These are phyloP conservation scores for Penicillium sp. DNA, from an alignment of 2,329 filamentous ascomycete genomes.

Conservation along the genomic window DNA sequence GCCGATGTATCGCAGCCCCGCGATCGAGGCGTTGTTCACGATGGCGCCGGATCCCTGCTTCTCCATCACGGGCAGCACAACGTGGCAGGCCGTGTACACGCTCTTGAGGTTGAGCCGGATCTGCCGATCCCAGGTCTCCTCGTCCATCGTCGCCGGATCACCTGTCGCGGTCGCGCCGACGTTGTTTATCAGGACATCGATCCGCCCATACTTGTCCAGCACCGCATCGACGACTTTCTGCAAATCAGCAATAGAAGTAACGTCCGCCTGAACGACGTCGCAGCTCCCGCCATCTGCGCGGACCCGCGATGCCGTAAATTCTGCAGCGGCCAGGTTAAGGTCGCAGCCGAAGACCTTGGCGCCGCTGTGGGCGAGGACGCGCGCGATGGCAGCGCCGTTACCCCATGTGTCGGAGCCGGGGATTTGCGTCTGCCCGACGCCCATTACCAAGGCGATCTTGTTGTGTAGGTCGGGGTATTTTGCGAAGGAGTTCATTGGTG, in stretches of 20 bases:
- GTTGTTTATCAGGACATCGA: slow-evolving; percentile 67
- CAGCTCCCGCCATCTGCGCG: slow-evolving; percentile 39
- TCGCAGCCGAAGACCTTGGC: slow-evolving; percentile 59
- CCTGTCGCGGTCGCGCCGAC: slow-evolving; percentile 63
- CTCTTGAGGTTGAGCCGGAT: slow-evolving; percentile 62
- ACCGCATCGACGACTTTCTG: slow-evolving; percentile 58
- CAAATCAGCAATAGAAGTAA: slow-evolving; percentile 59
- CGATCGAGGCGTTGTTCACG: slow-evolving; percentile 57
- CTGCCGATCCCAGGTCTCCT: slow-evolving; percentile 59
- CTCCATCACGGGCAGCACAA: slow-evolving; percentile 32
- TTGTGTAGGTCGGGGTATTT: slow-evolving; percentile 3
- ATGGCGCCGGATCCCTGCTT: slow-evolving; percentile 41
- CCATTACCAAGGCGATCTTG: slow-evolving; percentile 33
- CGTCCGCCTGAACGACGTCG: slow-evolving; percentile 54
- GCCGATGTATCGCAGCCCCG: slow-evolving; percentile 49
- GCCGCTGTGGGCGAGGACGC: slow-evolving; percentile 54
- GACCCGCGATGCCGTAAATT: background rate
- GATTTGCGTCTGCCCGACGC: slow-evolving; percentile 39
- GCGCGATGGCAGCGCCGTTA: slow-evolving; percentile 57
- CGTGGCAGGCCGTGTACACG: slow-evolving; percentile 59
- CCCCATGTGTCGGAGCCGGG: slow-evolving; percentile 51
- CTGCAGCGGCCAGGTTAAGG: slow-evolving; percentile 39
- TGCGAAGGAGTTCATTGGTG: background rate
- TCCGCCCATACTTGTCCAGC: slow-evolving; percentile 57
- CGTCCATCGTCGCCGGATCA: slow-evolving; percentile 53